A percentile compares a stretch with the other conserved stretches of the same genome.
Conservation (phyloP, 768 basidiomycete species). For the Lepiota venenata region DNA sequence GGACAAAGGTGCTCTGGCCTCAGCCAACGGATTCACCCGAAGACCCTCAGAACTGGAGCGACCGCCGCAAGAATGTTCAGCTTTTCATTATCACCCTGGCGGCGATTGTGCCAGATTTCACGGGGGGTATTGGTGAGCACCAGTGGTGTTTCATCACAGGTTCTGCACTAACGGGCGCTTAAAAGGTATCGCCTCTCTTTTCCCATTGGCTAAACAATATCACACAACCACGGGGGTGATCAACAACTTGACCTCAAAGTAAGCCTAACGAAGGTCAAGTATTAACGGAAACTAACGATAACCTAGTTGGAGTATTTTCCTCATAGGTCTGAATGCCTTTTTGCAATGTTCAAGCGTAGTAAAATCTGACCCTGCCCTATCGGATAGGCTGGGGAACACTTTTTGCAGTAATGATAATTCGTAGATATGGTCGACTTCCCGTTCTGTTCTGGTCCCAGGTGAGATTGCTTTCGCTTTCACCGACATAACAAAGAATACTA, state of each 20-base stretch:
- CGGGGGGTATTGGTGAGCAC: conserved; percentile 54
- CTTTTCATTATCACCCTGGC: conserved; percentile 61
- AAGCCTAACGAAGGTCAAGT: conserved; percentile 9
- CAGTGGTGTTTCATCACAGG: neutral
- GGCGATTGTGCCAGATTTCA: conserved; percentile 65
- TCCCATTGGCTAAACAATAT: conserved; percentile 53
- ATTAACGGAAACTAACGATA: conserved; percentile 5
- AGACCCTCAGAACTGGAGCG: conserved; percentile 67
- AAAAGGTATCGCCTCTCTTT: conserved; percentile 27
- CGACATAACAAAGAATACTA: neutral
- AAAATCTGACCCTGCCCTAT: neutral
- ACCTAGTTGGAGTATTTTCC: conserved; percentile 63
- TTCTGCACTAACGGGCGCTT: neutral
- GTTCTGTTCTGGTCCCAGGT: conserved; percentile 74
- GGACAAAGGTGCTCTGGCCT: conserved; percentile 64
- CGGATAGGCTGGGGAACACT: conserved; percentile 53
- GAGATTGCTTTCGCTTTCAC: conserved; percentile 9
- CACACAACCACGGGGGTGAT: conserved; percentile 52
- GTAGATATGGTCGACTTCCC: conserved; percentile 61
- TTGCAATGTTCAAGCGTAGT: neutral
- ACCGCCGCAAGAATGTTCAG: conserved; percentile 49
- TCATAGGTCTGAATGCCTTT: conserved; percentile 36
- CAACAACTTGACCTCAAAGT: conserved; percentile 63
- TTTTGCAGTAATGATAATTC: conserved; percentile 60
- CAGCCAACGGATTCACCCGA: conserved; percentile 59